These are phyloP conservation scores for Trifolium fragiferum DNA, from an alignment of 306 rosid genomes.

Conservation along the genomic window DNA sequence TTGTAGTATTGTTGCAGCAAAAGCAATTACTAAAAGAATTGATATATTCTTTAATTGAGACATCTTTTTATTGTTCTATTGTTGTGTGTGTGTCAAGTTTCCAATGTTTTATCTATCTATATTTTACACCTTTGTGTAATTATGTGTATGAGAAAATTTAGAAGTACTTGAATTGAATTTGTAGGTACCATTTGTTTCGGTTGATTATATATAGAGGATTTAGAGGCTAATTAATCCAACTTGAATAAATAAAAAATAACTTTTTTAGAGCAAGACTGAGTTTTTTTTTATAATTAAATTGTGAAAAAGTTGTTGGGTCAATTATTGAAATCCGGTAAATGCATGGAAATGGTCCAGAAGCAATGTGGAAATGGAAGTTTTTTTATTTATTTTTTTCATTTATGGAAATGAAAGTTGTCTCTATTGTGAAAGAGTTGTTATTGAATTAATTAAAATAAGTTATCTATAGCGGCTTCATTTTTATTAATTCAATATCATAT, in stretches of 20 bases:
- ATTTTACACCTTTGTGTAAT: background rate
- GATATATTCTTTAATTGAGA: slow-evolving; percentile 22
- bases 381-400: too few species aligned
- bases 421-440: too few species aligned
- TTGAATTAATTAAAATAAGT: too few species aligned
- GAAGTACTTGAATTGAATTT: background rate
- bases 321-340: too few species aligned
- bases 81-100: slow-evolving; percentile 41
- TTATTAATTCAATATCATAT: too few species aligned
- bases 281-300: background rate
- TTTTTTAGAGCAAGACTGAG: background rate
- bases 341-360: too few species aligned
- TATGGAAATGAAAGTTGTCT: too few species aligned
- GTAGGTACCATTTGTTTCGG: background rate
- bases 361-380: too few species aligned
- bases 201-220: slow-evolving; percentile 39
- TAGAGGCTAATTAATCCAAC: slow-evolving; percentile 17
- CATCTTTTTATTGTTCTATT: slow-evolving; percentile 8
- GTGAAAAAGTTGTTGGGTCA: background rate
- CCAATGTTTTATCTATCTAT: slow-evolving; percentile 26
- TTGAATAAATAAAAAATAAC: background rate
- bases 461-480: too few species aligned
- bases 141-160: background rate
- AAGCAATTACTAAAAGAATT: slow-evolving; percentile 19
- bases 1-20: slow-evolving; percentile 16